These are phyloP conservation scores for Pseudocercospora pini-densiflorae DNA, from an alignment of 2,329 filamentous ascomycete species.

Conservation along the genomic window DNA sequence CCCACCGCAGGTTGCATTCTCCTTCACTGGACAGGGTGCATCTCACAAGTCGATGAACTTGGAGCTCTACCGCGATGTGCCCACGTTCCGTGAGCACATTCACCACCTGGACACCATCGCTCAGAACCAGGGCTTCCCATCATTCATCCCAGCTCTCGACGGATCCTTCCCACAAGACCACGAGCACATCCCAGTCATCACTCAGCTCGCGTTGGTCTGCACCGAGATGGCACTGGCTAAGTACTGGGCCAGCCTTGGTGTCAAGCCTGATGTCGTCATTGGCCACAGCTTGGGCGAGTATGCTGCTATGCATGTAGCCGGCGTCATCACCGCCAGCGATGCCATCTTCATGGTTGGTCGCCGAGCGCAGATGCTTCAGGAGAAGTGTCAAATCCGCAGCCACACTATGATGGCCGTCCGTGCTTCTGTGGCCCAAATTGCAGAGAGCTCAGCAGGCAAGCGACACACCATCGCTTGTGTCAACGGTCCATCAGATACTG, in stretches of 20 bases:
- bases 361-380: constrained; percentile 39
- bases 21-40: constrained; percentile 47
- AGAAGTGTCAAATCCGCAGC: constrained; percentile 31
- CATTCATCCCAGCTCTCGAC: constrained; percentile 35
- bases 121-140: constrained; percentile 39
- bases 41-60: constrained; percentile 33
- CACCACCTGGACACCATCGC: constrained; percentile 37
- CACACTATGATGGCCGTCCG: constrained; percentile 36
- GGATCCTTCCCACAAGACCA: constrained; percentile 18
- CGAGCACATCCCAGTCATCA: constrained; percentile 24
- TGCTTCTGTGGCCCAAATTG: constrained; percentile 20
- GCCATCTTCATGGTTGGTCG: constrained; percentile 42
- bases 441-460: constrained; percentile 7
- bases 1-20: constrained; percentile 41
- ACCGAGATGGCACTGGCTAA: constrained; percentile 20
- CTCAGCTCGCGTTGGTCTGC: constrained; percentile 36
- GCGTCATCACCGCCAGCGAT: constrained; percentile 23
- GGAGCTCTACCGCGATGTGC: constrained; percentile 38
- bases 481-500: constrained; percentile 31
- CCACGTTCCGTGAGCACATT: constrained; percentile 40
- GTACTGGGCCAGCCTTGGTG: constrained; percentile 3
- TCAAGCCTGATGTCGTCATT: constrained; percentile 29
- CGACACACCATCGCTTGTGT: constrained; percentile 31
- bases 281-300: constrained; percentile 23
- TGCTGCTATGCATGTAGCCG: constrained; percentile 18